Evolutionary conservation across 1,284 basidiomycete genomes (phyloP), one percentile per base, ranked within the genome.

Genomic region (Puccinia polysora): DNA sequence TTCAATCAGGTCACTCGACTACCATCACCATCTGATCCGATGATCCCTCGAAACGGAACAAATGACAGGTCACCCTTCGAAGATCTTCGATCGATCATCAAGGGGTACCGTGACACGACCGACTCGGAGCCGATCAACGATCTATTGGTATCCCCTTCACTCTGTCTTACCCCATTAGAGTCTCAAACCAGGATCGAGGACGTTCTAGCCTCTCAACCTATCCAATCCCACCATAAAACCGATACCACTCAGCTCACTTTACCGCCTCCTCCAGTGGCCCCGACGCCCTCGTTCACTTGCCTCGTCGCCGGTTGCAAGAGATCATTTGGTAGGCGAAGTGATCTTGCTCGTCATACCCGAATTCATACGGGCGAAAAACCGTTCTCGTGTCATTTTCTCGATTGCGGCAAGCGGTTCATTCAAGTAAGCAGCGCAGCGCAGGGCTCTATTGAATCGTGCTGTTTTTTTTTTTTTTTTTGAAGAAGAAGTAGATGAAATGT

Each of bases 291-390:
- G 7, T 52, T 52, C 20, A 7, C 7, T n/a, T 52, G 49, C 20
- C 14, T n/a, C 20, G 15, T 52, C 8, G 7, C 14, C 8, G 49
- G 49, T 34, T 90, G 89, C 76, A 82, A 83, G 74, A 90, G 90
- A 81, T 82, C 85, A 4, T 90, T 90, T 78, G 87, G 86, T 45
- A 85, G 89, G 43, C 84, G 85, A 73, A 89, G 88, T 77, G 89
- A 90, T 77, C 82, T 90, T 62, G 83, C 84, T 47, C 85, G 89
- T 49, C 90, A 93, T 78, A 87, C 86, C 83, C 85, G 89, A 64
- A 91, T 91, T 81, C 90, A 93, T 78, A 91, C 90, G 0, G 91
- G 90, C 34, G 90, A 93, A 79, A 85, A 90, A 60, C 90, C 90
- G 2, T 92, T 89, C 68, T 79, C 78, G 6, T 81, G 80, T 75